Conservation (phyloP, 352 stramenopile genomes). For the Globisporangium heterothallicum region DNA sequence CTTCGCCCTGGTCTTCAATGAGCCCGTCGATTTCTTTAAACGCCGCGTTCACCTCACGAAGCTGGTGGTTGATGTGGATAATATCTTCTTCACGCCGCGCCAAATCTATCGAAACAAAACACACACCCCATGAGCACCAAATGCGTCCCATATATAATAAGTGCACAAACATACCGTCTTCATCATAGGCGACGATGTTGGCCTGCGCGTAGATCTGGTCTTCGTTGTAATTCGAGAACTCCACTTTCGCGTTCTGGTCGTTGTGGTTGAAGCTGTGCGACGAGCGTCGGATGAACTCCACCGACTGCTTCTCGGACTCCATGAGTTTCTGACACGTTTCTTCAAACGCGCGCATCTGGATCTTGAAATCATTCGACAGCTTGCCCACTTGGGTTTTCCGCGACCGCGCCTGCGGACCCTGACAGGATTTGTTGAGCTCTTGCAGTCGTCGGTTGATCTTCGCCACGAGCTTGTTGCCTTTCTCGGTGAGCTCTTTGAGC, state of each 20-base stretch:
- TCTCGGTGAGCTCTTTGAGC: conserved; percentile 77
- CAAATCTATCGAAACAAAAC: conserved; percentile 36
- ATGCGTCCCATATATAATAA: neutral
- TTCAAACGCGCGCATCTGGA: conserved; percentile 69
- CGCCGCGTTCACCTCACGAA: conserved; percentile 79
- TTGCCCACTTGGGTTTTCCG: conserved; percentile 75
- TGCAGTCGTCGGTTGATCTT: conserved; percentile 76
- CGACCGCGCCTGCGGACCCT: conserved; percentile 35
- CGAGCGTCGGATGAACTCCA: conserved; percentile 77
- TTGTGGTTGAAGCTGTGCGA: conserved; percentile 59
- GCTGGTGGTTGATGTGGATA: conserved; percentile 84
- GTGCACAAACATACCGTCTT: conserved; percentile 51
- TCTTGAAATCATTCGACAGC: conserved; percentile 83
- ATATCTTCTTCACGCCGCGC: conserved; percentile 81
- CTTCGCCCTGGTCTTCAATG: conserved; percentile 78
- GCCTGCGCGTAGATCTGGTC: conserved; percentile 86
- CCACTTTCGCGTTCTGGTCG: conserved; percentile 26
- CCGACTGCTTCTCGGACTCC: conserved; percentile 63
- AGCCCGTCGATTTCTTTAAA: conserved; percentile 83
- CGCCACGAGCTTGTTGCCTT: conserved; percentile 74
- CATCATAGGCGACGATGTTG: conserved; percentile 79
- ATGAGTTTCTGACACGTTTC: conserved; percentile 63
- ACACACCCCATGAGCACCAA: neutral
- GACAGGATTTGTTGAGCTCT: conserved; percentile 60
- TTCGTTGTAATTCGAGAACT: conserved; percentile 81